Percentiles rank a stretch among this genome's conserved stretches.
Evolutionary conservation across 2,329 filamentous ascomycete species (phyloP).

Genomic region (Fusarium anguioides): DNA sequence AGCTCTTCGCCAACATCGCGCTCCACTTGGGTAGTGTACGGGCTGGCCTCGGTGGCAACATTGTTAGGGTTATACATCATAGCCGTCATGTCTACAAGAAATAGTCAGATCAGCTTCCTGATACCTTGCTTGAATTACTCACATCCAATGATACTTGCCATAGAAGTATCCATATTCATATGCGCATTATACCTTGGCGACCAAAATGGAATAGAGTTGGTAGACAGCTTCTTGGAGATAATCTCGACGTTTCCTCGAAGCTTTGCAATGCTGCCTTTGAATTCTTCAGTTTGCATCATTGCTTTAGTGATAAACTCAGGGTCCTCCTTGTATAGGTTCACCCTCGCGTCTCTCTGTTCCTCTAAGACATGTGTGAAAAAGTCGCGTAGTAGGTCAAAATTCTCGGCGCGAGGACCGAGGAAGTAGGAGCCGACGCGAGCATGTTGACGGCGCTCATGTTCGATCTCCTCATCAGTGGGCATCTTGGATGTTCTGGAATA

Average conservation of each 20-base stretch:
- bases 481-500: background rate
- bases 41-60: background rate
- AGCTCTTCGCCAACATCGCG: background rate
- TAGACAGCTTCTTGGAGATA: background rate
- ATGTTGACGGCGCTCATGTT: background rate
- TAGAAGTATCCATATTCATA: slow-evolving; percentile 3
- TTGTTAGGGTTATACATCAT: slow-evolving; percentile 2
- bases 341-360: background rate
- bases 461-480: background rate
- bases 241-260: background rate
- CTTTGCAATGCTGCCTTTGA: background rate
- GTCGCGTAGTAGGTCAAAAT: background rate
- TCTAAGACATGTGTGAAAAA: background rate
- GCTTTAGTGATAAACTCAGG: background rate
- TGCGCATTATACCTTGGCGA: background rate
- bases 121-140: background rate
- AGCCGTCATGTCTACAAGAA: background rate
- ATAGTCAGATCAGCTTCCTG: fast-evolving
- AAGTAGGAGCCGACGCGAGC: background rate
- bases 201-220: background rate
- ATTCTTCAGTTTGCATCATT: background rate
- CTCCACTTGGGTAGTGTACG: background rate
- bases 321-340: background rate
- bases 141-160: background rate
- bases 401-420: background rate